These are phyloP conservation scores for Zychaea mexicana DNA, from an alignment of 371 early-diverging fungal species.

Conservation along the genomic window DNA sequence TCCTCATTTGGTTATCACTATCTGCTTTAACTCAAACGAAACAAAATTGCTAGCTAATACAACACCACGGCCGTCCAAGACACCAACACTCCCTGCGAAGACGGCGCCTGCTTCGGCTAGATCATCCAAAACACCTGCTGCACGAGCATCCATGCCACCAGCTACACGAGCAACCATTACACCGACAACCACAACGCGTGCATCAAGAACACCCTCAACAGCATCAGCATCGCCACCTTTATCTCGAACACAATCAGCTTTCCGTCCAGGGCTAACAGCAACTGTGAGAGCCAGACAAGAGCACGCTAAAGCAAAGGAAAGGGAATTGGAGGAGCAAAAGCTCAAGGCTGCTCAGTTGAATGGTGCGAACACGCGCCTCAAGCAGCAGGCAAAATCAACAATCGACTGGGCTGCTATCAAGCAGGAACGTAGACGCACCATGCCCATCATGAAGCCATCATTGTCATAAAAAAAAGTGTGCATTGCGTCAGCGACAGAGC, in stretches of 20 bases:
- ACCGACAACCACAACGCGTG: not conserved
- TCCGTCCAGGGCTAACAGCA: constrained; percentile 37
- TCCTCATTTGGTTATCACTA: no score
- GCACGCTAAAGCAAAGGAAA: constrained; percentile 37
- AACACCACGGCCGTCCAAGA: constrained; percentile 4
- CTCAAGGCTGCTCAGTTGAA: constrained; percentile 21
- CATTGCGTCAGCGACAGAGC: no score
- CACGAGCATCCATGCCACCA: not conserved
- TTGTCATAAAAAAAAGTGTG: not conserved
- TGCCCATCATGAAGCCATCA: constrained; percentile 13
- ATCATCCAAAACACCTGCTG: not conserved
- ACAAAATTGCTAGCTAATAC: constrained; percentile 8
- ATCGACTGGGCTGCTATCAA: constrained; percentile 43
- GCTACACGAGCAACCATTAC: not conserved
- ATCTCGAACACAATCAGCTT: constrained; percentile 14
- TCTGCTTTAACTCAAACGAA: no score
- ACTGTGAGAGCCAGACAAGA: constrained; percentile 48
- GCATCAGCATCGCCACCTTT: constrained; percentile 8
- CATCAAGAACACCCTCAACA: not conserved
- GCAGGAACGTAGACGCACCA: constrained; percentile 34
- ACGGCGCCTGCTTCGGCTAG: not conserved
- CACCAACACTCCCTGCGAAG: not conserved
- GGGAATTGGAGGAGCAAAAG: constrained; percentile 28
- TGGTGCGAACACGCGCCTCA: constrained; percentile 23
- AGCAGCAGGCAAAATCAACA: constrained; percentile 33